Percentiles rank a stretch among this genome's conserved stretches.
phyloP scores from a whole-genome alignment of 805 yeast genomes.

The Candida coquimbonensis region DNA sequence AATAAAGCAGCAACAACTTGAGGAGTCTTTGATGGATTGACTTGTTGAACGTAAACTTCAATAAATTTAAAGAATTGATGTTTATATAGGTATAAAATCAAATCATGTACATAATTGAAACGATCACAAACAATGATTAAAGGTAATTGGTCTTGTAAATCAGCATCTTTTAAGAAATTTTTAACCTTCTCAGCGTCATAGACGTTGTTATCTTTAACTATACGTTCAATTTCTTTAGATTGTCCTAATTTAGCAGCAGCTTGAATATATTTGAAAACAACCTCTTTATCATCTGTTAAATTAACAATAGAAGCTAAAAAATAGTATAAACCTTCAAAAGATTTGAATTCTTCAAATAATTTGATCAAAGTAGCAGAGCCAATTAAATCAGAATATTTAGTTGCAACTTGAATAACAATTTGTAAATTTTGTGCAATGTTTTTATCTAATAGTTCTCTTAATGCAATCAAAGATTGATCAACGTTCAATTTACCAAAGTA shows the following conservation, averaged over 20 bases:
- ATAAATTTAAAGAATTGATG: conserved; percentile 93
- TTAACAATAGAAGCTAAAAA: conserved; percentile 91
- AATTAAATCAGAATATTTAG: conserved; percentile 89
- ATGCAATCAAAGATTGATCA: conserved; percentile 83
- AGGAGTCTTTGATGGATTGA: conserved; percentile 91
- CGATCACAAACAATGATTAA: conserved; percentile 95
- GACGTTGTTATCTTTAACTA: conserved; percentile 88
- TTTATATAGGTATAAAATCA: conserved; percentile 88
- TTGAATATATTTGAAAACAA: conserved; percentile 92
- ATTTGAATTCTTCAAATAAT: conserved; percentile 87
- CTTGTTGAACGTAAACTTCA: conserved; percentile 97
- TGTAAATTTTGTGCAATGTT: conserved; percentile 85
- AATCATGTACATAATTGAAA: conserved; percentile 84
- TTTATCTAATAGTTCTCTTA: conserved; percentile 75
- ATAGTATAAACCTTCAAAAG: conserved; percentile 90
- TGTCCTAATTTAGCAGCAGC: conserved; percentile 89
- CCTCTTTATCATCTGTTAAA: conserved; percentile 88
- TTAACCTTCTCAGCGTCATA: conserved; percentile 97
- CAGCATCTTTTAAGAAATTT: conserved; percentile 91
- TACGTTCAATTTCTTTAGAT: conserved; percentile 88
- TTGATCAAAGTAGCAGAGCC: conserved; percentile 83
- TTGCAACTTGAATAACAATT: conserved; percentile 91
- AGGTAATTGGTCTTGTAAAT: conserved; percentile 91
- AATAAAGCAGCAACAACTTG: conserved; percentile 93
- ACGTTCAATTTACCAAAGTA: conserved; percentile 92